A percentile compares a stretch with the other conserved stretches of the same genome.
phyloP scores from a whole-genome alignment of 2,329 filamentous ascomycete genomes.

The Neonectria coccinea region DNA sequence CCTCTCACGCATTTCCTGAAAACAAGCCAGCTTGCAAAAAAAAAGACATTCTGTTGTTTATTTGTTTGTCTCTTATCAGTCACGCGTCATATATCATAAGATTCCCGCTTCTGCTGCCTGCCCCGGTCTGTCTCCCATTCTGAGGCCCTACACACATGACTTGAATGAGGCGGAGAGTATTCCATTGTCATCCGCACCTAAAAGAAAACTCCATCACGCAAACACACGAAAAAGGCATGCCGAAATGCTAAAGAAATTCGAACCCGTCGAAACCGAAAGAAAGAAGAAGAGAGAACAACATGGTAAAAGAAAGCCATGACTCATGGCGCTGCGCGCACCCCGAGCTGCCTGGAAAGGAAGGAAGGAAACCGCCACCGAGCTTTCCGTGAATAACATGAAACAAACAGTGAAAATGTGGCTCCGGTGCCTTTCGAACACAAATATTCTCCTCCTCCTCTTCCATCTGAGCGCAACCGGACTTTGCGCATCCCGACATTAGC shows the following conservation, averaged over 20 bases:
- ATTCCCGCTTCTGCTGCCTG: not conserved
- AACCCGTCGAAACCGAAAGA: not conserved
- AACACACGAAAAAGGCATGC: not conserved
- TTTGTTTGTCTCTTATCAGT: not conserved
- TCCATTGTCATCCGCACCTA: not conserved
- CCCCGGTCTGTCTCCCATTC: not conserved
- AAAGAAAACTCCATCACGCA: not conserved
- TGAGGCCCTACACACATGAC: not conserved
- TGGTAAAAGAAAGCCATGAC: not conserved
- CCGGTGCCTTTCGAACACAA: not conserved
- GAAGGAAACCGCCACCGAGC: not conserved
- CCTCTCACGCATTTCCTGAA: not conserved
- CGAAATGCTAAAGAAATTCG: not conserved
- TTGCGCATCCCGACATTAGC: not conserved
- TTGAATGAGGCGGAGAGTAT: not conserved
- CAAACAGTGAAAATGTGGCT: not conserved
- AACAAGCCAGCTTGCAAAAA: not conserved
- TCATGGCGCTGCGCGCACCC: not conserved
- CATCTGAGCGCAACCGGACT: not conserved
- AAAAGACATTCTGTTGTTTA: not conserved
- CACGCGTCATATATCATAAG: not conserved
- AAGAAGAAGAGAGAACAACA: not conserved
- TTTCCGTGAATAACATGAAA: not conserved
- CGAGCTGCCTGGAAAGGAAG: slow-evolving; percentile 5
- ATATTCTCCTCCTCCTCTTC: not conserved